Percentiles rank a stretch among this genome's conserved stretches.
Conservation (phyloP, 2,329 filamentous ascomycete species). For the Dissoconium aciculare region DNA sequence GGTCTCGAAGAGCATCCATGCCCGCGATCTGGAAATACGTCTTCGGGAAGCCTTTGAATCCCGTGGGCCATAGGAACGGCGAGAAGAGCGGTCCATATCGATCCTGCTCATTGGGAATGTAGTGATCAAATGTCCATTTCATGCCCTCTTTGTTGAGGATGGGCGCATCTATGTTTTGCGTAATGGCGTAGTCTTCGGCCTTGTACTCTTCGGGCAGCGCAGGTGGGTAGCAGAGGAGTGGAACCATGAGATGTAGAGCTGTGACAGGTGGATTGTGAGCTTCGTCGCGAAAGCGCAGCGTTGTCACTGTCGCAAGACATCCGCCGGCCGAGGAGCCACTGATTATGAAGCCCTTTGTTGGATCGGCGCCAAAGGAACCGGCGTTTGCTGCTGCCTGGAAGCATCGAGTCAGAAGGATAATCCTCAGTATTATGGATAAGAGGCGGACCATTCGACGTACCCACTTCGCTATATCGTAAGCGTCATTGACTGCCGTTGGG, state of each 20-base stretch:
- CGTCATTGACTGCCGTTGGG: slow-evolving; percentile 35
- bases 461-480: slow-evolving; percentile 33
- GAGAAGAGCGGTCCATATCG: slow-evolving; percentile 17
- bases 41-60: slow-evolving; percentile 29
- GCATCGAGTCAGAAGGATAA: no score
- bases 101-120: slow-evolving; percentile 16
- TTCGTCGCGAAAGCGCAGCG: slow-evolving; percentile 28
- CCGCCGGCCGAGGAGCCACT: slow-evolving; percentile 36
- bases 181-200: slow-evolving; percentile 28
- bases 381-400: slow-evolving; percentile 30
- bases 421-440: no score
- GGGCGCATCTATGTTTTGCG: slow-evolving; percentile 15
- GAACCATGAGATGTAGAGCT: no score
- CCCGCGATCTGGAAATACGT: slow-evolving; percentile 36
- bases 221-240: no score
- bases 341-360: slow-evolving; percentile 30
- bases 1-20: slow-evolving; percentile 35
- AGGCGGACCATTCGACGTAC: no score
- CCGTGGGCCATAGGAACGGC: slow-evolving; percentile 15
- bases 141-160: slow-evolving; percentile 15
- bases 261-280: slow-evolving; percentile 30
- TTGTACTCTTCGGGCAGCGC: slow-evolving; percentile 28
- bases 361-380: slow-evolving; percentile 26
- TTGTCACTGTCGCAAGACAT: slow-evolving; percentile 33
- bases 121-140: slow-evolving; percentile 8